phyloP scores from a whole-genome alignment of 495 filamentous ascomycete species.

The Daldinia decipiens region DNA sequence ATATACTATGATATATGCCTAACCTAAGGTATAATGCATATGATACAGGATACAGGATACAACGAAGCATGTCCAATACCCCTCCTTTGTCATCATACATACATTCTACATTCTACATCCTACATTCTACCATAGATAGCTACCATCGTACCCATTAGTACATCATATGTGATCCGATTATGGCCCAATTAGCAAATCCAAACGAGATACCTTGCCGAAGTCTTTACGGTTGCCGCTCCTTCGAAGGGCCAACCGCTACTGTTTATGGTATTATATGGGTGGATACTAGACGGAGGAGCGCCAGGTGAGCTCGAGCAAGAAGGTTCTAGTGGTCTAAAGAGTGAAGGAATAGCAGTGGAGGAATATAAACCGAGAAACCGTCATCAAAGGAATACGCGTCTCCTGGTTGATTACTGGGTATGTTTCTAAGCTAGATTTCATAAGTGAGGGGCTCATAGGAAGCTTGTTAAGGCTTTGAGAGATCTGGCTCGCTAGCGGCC shows the following conservation, averaged over 20 bases:
- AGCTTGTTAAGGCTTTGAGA: constrained; percentile 34
- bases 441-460: constrained; percentile 44
- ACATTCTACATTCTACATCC: constrained; percentile 21
- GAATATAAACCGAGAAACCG: background rate
- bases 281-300: constrained; percentile 13
- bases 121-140: background rate
- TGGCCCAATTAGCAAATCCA: constrained; percentile 42
- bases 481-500: constrained; percentile 43
- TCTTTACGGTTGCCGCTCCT: constrained; percentile 15
- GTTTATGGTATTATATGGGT: background rate
- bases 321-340: background rate
- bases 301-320: constrained; percentile 26
- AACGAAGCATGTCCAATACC: constrained; percentile 10
- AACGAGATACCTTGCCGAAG: constrained; percentile 36
- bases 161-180: constrained; percentile 36
- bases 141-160: background rate
- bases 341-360: constrained; percentile 14
- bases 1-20: too few species aligned
- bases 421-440: constrained; percentile 38
- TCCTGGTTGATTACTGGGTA: constrained; percentile 41
- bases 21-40: background rate
- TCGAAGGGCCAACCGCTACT: constrained; percentile 8
- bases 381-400: constrained; percentile 39
- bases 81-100: constrained; percentile 41
- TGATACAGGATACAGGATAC: background rate